A percentile compares a stretch with the other conserved stretches of the same genome.
phyloP scores from a whole-genome alignment of 306 rosid species.

The Inga laurina region DNA sequence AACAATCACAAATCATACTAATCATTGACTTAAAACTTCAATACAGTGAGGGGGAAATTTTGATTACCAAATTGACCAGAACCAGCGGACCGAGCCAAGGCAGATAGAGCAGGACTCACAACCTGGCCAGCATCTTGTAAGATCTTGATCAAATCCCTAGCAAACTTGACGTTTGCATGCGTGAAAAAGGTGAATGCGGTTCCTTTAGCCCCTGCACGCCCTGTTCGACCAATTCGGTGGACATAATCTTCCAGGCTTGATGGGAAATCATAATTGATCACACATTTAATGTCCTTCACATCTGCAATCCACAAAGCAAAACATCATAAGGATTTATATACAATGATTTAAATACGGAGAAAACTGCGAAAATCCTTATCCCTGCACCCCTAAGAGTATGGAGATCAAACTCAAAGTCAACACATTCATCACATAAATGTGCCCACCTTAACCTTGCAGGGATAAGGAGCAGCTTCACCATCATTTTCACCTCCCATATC shows the following conservation, averaged over 20 bases:
- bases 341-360: slow-evolving; percentile 43
- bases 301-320: slow-evolving; percentile 54
- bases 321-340: slow-evolving; percentile 28
- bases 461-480: slow-evolving; percentile 99
- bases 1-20: slow-evolving; percentile 12
- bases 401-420: slow-evolving; percentile 79
- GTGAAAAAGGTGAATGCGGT: slow-evolving; percentile 86
- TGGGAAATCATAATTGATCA: slow-evolving; percentile 94
- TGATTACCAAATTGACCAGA: slow-evolving; percentile 62
- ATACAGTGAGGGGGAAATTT: background rate
- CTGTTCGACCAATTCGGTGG: slow-evolving; percentile 96
- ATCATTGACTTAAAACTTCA: background rate
- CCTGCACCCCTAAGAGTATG: slow-evolving; percentile 74
- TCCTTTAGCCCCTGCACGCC: slow-evolving; percentile 99
- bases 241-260: slow-evolving; percentile 94
- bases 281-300: slow-evolving; percentile 97
- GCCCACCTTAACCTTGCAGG: slow-evolving; percentile 99
- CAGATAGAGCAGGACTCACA: slow-evolving; percentile 65
- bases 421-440: slow-evolving; percentile 91
- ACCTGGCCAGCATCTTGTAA: slow-evolving; percentile 84
- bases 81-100: slow-evolving; percentile 64
- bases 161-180: slow-evolving; percentile 68
- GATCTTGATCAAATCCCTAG: slow-evolving; percentile 75
- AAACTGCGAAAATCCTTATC: slow-evolving; percentile 84
- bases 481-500: slow-evolving; percentile 62